Conservation (phyloP, 2,329 filamentous ascomycete species). For the Clarireedia sp. region DNA sequence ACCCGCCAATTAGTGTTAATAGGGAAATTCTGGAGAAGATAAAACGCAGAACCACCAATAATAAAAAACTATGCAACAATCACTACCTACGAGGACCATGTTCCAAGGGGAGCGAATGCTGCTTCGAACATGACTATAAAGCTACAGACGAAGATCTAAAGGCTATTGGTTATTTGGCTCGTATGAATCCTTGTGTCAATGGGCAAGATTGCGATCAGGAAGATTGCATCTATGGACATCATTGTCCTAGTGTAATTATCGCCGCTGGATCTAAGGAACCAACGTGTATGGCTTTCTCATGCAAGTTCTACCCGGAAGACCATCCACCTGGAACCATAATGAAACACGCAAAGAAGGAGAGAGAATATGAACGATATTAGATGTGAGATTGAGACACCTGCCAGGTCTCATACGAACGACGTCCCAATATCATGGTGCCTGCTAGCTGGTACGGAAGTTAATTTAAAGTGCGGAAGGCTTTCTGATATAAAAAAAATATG, state of each 20-base stretch:
- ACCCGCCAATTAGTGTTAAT: constrained; percentile 42
- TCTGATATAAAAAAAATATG: too few species aligned
- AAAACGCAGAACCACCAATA: constrained; percentile 45
- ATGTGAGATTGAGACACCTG: too few species aligned
- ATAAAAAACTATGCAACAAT: constrained; percentile 54
- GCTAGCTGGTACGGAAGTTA: too few species aligned
- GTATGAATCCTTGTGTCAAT: constrained; percentile 49
- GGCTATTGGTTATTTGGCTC: constrained; percentile 47
- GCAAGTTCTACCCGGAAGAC: constrained; percentile 44
- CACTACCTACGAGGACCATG: constrained; percentile 53
- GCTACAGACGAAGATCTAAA: constrained; percentile 46
- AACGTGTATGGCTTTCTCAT: constrained; percentile 45
- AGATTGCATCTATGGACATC: constrained; percentile 56
- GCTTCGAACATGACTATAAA: constrained; percentile 49
- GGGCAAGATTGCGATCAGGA: constrained; percentile 50
- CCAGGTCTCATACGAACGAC: too few species aligned
- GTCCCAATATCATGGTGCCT: too few species aligned
- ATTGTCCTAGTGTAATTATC: constrained; percentile 31
- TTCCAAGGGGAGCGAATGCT: constrained; percentile 45
- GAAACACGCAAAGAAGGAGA: constrained; percentile 24
- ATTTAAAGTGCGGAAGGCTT: too few species aligned
- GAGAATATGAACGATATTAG: constrained; percentile 12
- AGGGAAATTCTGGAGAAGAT: constrained; percentile 42
- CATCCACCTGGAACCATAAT: constrained; percentile 47
- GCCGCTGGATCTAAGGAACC: constrained; percentile 31